phyloP scores from a whole-genome alignment of 2,329 filamentous ascomycete species.

The Colletotrichum tofieldiae region DNA sequence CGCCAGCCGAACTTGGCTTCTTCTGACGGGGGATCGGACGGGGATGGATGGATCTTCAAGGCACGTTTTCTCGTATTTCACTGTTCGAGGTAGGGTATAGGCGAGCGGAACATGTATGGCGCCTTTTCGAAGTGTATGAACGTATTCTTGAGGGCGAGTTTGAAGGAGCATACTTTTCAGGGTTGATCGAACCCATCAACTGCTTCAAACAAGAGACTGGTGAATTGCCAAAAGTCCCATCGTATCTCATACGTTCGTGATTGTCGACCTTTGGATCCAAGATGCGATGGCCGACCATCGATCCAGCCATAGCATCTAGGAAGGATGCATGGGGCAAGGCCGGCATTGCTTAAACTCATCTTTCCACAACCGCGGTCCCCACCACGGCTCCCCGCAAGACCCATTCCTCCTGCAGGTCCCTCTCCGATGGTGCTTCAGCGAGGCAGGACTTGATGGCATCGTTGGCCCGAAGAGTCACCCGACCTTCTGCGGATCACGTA shows the following conservation, averaged over 20 bases:
- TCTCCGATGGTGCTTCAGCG: not conserved
- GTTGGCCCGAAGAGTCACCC: not conserved
- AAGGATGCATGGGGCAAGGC: not conserved
- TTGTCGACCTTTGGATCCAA: not conserved
- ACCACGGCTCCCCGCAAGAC: slow-evolving; percentile 28
- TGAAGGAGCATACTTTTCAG: not conserved
- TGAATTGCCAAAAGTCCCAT: not conserved
- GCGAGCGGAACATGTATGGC: not conserved
- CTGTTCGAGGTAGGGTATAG: not conserved
- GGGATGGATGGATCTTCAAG: not conserved
- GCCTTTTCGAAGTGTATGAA: not conserved
- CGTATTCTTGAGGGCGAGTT: not conserved
- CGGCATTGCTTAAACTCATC: not conserved
- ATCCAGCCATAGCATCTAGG: not conserved
- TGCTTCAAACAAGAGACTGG: not conserved
- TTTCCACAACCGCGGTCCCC: slow-evolving; percentile 11
- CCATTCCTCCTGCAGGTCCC: slow-evolving; percentile 19
- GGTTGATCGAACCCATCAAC: too few species aligned
- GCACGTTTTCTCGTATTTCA: not conserved
- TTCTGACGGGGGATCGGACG: slow-evolving; percentile 19
- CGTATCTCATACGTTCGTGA: too few species aligned
- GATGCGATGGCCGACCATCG: too few species aligned
- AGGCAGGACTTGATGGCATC: not conserved
- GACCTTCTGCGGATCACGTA: not conserved
- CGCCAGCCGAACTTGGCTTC: slow-evolving; percentile 29